These are phyloP conservation scores for Anethum foeniculum DNA, from an alignment of 140 eudicot genomes.

Conservation along the genomic window DNA sequence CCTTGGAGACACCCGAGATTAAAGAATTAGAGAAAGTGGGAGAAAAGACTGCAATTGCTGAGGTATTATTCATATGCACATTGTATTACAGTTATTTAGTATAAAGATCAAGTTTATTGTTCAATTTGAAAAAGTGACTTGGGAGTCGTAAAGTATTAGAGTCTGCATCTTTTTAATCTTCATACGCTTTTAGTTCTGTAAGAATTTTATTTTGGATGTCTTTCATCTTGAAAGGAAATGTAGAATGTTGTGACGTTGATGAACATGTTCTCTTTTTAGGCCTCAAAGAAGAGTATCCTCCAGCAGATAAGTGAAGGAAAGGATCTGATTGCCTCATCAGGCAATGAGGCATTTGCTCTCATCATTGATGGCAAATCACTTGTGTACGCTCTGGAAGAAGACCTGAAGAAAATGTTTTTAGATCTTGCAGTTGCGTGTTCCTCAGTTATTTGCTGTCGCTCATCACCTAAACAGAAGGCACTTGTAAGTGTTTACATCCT, in stretches of 20 bases:
- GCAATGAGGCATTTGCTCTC: conserved; percentile 67
- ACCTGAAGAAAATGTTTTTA: conserved; percentile 48
- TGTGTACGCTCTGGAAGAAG: conserved; percentile 68
- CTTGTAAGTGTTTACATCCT: background rate
- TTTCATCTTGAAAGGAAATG: background rate
- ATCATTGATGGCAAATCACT: conserved; percentile 94
- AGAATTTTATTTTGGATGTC: background rate
- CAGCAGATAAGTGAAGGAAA: conserved; percentile 60
- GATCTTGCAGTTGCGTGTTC: conserved; percentile 76
- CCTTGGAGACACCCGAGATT: conserved; percentile 53
- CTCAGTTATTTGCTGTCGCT: conserved; percentile 95
- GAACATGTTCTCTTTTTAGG: conserved; percentile 27
- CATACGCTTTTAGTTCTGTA: background rate
- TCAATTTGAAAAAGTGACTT: background rate
- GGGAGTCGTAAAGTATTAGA: background rate
- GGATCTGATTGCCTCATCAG: conserved; percentile 39
- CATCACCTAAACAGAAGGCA: conserved; percentile 97
- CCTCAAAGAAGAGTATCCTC: conserved; percentile 60
- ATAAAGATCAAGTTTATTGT: background rate
- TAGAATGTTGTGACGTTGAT: conserved; percentile 1
- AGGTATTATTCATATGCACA: conserved; percentile 24
- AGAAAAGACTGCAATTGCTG: conserved; percentile 32
- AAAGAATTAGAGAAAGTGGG: conserved; percentile 48
- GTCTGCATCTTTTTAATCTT: background rate
- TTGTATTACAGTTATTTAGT: background rate